A percentile compares a stretch with the other conserved stretches of the same genome.
phyloP scores from a whole-genome alignment of 2,329 filamentous ascomycete species.

The Grosmannia clavigera region DNA sequence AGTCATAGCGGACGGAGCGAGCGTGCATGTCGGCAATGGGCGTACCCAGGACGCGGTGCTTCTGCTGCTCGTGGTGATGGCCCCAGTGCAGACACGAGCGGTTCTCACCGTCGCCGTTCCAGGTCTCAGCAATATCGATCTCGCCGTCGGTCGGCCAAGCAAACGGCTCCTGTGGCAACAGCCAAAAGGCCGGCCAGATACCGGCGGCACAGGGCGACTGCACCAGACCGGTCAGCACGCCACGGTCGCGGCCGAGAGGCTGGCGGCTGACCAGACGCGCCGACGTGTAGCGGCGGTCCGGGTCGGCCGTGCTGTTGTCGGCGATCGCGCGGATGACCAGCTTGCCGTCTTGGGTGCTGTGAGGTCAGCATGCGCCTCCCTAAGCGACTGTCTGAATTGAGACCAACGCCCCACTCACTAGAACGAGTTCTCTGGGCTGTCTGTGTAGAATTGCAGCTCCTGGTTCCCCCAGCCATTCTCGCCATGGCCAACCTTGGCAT shows the following conservation, averaged over 20 bases:
- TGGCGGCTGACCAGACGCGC: slow-evolving; percentile 7
- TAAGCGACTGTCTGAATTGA: neutral
- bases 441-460: slow-evolving; percentile 5
- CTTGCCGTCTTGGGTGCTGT: slow-evolving; percentile 3
- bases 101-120: slow-evolving; percentile 8
- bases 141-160: slow-evolving; percentile 7
- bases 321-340: slow-evolving; percentile 5
- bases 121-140: slow-evolving; percentile 7
- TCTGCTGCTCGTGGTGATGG: slow-evolving; percentile 3
- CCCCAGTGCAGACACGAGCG: slow-evolving; percentile 8
- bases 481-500: slow-evolving; percentile 4
- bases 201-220: slow-evolving; percentile 5
- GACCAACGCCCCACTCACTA: neutral
- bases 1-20: slow-evolving; percentile 5
- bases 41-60: slow-evolving; percentile 2
- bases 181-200: slow-evolving; percentile 8
- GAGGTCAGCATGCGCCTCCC: neutral
- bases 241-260: slow-evolving; percentile 5
- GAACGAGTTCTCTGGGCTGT: slow-evolving; percentile 2
- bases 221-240: slow-evolving; percentile 3
- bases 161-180: slow-evolving; percentile 6
- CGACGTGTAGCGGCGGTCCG: slow-evolving; percentile 3
- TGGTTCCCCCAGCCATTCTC: slow-evolving; percentile 7
- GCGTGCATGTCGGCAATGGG: slow-evolving; percentile 5
- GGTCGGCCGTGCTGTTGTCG: neutral